Evolutionary conservation across 106 monocot species (phyloP).

Genomic region (Allium sativum): DNA sequence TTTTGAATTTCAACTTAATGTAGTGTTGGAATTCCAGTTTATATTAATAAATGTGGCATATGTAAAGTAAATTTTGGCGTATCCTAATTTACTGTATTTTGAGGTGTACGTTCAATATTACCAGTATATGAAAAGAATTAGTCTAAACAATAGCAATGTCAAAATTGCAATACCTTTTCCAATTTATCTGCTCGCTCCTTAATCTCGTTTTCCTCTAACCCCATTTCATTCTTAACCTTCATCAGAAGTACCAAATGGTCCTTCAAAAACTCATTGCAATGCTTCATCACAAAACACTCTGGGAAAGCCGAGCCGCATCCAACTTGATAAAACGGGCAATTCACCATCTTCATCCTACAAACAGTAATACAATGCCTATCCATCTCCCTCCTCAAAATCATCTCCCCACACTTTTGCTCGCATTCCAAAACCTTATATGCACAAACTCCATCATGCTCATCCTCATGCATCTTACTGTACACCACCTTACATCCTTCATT

Average conservation of each 20-base stretch:
- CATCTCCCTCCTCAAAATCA: constrained; percentile 50
- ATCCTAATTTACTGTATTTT: too few relatives aligned
- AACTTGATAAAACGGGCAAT: constrained; percentile 58
- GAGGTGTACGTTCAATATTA: too few relatives aligned
- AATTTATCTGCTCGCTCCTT: constrained; percentile 19
- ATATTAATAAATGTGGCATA: too few relatives aligned
- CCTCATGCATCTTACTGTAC: constrained; percentile 22
- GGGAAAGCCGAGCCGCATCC: constrained; percentile 43
- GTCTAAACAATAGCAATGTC: too few relatives aligned
- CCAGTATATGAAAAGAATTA: too few relatives aligned
- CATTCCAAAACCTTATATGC: constrained; percentile 41
- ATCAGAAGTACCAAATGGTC: constrained; percentile 38
- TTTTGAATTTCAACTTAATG: too few relatives aligned
- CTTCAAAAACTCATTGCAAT: constrained; percentile 39
- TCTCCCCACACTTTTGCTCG: constrained; percentile 41
- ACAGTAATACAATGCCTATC: constrained; percentile 66
- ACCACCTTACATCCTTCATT: constrained; percentile 39
- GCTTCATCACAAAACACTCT: constrained; percentile 19
- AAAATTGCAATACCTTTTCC: constrained; percentile 22
- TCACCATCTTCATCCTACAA: constrained; percentile 50
- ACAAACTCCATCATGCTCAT: constrained; percentile 34
- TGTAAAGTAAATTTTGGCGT: too few relatives aligned
- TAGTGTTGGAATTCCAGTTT: too few relatives aligned
- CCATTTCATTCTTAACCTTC: constrained; percentile 27
- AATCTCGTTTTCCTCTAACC: constrained; percentile 15